phyloP scores from a whole-genome alignment of 2,329 filamentous ascomycete genomes.

The Septoria petroselini region DNA sequence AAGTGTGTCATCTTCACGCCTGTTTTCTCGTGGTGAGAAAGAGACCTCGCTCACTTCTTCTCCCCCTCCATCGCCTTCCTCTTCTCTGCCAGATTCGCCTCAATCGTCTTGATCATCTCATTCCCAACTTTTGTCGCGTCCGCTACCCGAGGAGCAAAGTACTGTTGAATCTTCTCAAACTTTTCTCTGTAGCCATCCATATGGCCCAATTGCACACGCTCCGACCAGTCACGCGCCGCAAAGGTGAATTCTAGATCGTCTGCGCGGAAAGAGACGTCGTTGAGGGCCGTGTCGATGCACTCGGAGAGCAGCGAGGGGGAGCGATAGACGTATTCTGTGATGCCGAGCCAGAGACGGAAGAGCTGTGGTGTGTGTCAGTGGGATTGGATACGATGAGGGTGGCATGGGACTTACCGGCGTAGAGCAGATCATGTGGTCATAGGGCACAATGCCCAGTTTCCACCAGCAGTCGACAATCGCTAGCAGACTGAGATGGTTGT shows the following conservation, averaged over 20 bases:
- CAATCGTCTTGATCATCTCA: constrained; percentile 93
- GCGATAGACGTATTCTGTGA: constrained; percentile 94
- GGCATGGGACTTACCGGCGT: constrained; percentile 63
- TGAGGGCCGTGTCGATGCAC: constrained; percentile 77
- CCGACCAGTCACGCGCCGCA: constrained; percentile 91
- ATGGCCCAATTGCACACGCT: constrained; percentile 84
- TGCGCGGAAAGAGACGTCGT: constrained; percentile 87
- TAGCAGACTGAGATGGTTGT: constrained; percentile 89
- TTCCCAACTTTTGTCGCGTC: constrained; percentile 87
- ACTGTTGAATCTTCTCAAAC: constrained; percentile 84
- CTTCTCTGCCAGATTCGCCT: constrained; percentile 64
- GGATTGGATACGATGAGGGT: not conserved
- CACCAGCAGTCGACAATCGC: constrained; percentile 99
- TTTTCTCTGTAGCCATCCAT: constrained; percentile 91
- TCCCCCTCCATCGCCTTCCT: constrained; percentile 7
- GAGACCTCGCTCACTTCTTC: no score
- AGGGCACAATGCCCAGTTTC: constrained; percentile 86
- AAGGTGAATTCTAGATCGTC: constrained; percentile 98
- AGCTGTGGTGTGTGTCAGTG: constrained; percentile 49
- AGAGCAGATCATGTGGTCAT: constrained; percentile 99
- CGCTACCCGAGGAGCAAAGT: constrained; percentile 85
- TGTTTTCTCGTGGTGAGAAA: no score
- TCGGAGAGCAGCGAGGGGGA: constrained; percentile 73
- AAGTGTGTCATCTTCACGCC: no score
- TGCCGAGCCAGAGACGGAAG: constrained; percentile 92